phyloP scores from a whole-genome alignment of 306 rosid genomes.

The Pachyrhizus erosus region DNA sequence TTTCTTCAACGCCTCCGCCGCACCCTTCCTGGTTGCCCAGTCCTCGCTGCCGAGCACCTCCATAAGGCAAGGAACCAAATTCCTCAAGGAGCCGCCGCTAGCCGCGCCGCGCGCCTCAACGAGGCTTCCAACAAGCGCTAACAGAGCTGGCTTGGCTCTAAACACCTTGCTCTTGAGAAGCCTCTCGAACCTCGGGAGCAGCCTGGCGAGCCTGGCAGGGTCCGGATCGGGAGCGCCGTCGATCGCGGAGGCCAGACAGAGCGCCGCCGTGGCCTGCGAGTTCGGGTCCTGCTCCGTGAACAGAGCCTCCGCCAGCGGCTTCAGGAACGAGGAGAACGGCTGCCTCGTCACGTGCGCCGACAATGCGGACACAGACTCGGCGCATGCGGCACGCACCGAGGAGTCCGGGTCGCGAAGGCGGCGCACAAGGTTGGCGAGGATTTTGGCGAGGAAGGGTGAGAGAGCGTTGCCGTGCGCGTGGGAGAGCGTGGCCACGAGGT shows the following conservation, averaged over 20 bases:
- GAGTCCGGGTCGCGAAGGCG: slow-evolving; percentile 86
- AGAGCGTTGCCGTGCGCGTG: slow-evolving; percentile 69
- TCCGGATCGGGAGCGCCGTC: slow-evolving; percentile 70
- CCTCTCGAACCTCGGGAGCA: slow-evolving; percentile 73
- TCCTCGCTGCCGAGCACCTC: slow-evolving; percentile 62
- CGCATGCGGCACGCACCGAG: slow-evolving; percentile 78
- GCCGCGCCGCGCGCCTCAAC: slow-evolving; percentile 67
- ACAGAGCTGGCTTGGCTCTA: slow-evolving; percentile 78
- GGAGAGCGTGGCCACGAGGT: slow-evolving; percentile 58
- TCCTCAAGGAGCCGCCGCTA: slow-evolving; percentile 52
- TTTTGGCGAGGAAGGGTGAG: slow-evolving; percentile 65
- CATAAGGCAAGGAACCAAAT: slow-evolving; percentile 63
- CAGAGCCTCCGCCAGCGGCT: slow-evolving; percentile 70
- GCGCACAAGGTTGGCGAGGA: slow-evolving; percentile 59
- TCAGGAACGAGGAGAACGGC: slow-evolving; percentile 64
- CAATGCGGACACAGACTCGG: slow-evolving; percentile 60
- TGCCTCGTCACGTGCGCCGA: slow-evolving; percentile 61
- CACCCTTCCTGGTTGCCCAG: slow-evolving; percentile 83
- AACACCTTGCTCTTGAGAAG: slow-evolving; percentile 68
- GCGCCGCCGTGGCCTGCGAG: slow-evolving; percentile 77
- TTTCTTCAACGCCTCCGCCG: slow-evolving; percentile 70
- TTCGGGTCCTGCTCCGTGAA: slow-evolving; percentile 79
- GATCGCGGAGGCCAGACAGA: slow-evolving; percentile 70
- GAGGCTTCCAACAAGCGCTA: slow-evolving; percentile 63
- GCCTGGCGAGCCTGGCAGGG: slow-evolving; percentile 62